Percentiles rank a stretch among this genome's conserved stretches.
phyloP scores from a whole-genome alignment of 2,329 filamentous ascomycete species.

The Aspergillus intermedius region DNA sequence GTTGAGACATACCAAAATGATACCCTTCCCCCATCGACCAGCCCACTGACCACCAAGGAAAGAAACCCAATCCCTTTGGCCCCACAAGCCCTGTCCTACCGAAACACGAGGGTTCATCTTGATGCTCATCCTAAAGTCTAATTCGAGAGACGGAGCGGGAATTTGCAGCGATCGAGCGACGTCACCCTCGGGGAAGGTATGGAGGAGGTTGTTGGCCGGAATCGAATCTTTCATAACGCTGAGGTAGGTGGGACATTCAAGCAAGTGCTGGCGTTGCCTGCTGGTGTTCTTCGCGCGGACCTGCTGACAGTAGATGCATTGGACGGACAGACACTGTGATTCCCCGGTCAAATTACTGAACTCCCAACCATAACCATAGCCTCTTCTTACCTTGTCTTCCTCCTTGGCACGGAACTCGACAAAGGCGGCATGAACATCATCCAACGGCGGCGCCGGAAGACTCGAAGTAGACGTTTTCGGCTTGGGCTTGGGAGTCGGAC shows the following conservation, averaged over 20 bases:
- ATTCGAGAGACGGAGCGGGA: slow-evolving; percentile 42
- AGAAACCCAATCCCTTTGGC: slow-evolving; percentile 47
- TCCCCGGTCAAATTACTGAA: slow-evolving; percentile 4
- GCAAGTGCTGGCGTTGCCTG: slow-evolving; percentile 43
- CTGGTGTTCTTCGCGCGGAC: slow-evolving; percentile 47
- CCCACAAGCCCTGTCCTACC: slow-evolving; percentile 43
- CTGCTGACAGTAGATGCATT: slow-evolving; percentile 47
- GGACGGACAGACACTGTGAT: slow-evolving; percentile 41
- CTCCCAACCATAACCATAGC: background rate
- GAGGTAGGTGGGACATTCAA: slow-evolving; percentile 46
- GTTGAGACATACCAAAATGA: slow-evolving; percentile 40
- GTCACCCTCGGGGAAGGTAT: slow-evolving; percentile 46
- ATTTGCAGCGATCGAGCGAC: slow-evolving; percentile 43
- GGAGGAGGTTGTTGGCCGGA: slow-evolving; percentile 46
- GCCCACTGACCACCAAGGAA: slow-evolving; percentile 48
- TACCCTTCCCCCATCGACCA: slow-evolving; percentile 47
- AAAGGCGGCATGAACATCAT: slow-evolving; percentile 45
- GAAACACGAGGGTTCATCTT: slow-evolving; percentile 47
- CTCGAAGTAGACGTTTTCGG: slow-evolving; percentile 33
- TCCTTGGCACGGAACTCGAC: slow-evolving; percentile 44
- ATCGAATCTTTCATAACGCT: slow-evolving; percentile 49
- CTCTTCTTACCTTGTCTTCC: slow-evolving; percentile 37
- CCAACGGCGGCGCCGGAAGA: slow-evolving; percentile 42
- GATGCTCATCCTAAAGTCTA: slow-evolving; percentile 49
- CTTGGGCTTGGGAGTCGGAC: slow-evolving; percentile 34